Evolutionary conservation across 106 monocot genomes (phyloP).

Genomic region (Allium cepa): DNA sequence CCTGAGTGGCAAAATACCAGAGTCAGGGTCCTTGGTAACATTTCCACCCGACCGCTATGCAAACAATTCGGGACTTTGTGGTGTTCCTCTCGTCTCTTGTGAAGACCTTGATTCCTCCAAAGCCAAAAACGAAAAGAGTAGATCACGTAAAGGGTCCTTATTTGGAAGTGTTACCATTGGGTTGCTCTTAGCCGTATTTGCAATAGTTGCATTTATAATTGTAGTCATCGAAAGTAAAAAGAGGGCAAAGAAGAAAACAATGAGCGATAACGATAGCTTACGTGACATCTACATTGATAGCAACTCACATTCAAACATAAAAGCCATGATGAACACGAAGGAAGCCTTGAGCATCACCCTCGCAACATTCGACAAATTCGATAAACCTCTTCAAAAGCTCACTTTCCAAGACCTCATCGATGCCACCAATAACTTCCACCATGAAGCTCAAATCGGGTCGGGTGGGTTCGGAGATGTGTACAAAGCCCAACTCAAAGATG

Average conservation of each 20-base stretch:
- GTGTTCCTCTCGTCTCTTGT: slow-evolving; percentile 51
- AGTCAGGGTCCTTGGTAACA: slow-evolving; percentile 64
- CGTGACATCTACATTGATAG: slow-evolving; percentile 46
- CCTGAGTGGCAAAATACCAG: slow-evolving; percentile 77
- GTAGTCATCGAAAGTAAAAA: slow-evolving; percentile 2
- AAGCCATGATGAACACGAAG: slow-evolving; percentile 28
- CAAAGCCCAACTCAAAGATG: slow-evolving; percentile 71
- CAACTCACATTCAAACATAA: slow-evolving; percentile 31
- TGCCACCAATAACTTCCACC: slow-evolving; percentile 81
- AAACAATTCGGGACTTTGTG: slow-evolving; percentile 73
- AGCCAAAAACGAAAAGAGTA: not conserved
- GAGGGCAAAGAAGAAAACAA: slow-evolving; percentile 23
- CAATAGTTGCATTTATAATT: not conserved
- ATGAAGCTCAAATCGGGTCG: slow-evolving; percentile 57
- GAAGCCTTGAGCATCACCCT: slow-evolving; percentile 65
- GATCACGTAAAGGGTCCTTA: not conserved
- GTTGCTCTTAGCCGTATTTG: slow-evolving; percentile 6
- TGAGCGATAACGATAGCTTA: slow-evolving; percentile 5
- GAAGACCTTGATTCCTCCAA: not conserved
- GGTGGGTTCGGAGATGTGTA: slow-evolving; percentile 93
- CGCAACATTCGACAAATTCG: slow-evolving; percentile 30
- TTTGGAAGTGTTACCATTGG: slow-evolving; percentile 9
- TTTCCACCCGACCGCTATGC: slow-evolving; percentile 27
- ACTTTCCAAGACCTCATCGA: slow-evolving; percentile 71
- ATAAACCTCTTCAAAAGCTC: slow-evolving; percentile 59